Evolutionary conservation across 164 flowering plant species (phyloP), one percentile per base, ranked within the genome.

Genomic region (Berberis thunbergii): DNA sequence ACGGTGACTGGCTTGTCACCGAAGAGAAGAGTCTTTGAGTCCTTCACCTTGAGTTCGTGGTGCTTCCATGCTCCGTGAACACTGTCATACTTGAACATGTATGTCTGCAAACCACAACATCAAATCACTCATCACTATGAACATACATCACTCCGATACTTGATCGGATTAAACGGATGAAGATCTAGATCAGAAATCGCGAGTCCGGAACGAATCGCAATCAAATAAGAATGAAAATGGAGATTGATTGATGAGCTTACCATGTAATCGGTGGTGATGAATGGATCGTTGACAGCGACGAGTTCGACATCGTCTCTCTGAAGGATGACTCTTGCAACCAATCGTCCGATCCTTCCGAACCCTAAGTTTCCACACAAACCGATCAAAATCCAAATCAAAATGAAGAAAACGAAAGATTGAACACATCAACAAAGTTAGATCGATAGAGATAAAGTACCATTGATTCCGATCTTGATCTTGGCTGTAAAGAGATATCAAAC

Each of bases 81-180:
- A 72, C 73, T 80, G 68, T 91, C 97, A 63, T 91, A 91, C 78
- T 88, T 88, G 69, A 91, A 91, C 97, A 91, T 91, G 70, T 88
- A 88, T 52, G 85, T 83, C 97, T 91, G 72, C 77, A 57, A 1
- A 52, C 54, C 10, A 26, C 26, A 26, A 26, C 26, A 26, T 26
- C 26, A 26, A 26, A 26, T 26, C 26, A 26, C 26, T 26, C 26
- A 26, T 26, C 26, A 26, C 26, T 26, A 26, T 26, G 26, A 26
- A 26, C 26, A 26, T 26, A 26, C 26, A 26, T 26, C 26, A 26
- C 26, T 26, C 26, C 26, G 26, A 26, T 26, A 26, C 26, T 26
- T 26, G 26, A 26, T 26, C 26, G 26, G 26, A 26, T 26, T 26
- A 26, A 26, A 26, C 26, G 26, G 26, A 26, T 26, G 26, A 26